Conservation (phyloP, 805 yeast species). For the Nakazawaea sp. region DNA sequence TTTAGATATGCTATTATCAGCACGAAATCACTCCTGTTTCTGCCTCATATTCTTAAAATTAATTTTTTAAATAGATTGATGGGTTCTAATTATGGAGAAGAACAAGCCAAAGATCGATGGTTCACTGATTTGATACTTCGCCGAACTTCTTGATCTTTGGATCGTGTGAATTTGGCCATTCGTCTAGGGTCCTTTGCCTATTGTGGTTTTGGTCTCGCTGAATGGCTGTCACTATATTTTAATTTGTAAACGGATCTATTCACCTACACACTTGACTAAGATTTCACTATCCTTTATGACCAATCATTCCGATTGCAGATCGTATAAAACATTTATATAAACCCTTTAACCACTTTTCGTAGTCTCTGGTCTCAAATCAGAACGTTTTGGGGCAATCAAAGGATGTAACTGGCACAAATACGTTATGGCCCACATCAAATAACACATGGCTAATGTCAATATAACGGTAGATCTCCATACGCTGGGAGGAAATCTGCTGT, state of each 20-base stretch:
- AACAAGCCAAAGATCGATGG: constrained; percentile 36
- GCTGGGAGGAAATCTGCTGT: constrained; percentile 18
- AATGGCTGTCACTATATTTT: constrained; percentile 7
- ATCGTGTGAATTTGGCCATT: constrained; percentile 35
- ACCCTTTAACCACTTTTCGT: too few species aligned
- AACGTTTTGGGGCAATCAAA: constrained; percentile 81
- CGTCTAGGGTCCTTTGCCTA: background rate
- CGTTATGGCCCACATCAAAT: constrained; percentile 89
- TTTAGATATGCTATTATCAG: too few species aligned
- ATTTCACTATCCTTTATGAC: too few species aligned
- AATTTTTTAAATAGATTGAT: constrained; percentile 41
- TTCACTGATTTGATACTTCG: constrained; percentile 43
- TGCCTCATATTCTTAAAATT: constrained; percentile 45
- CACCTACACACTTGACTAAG: too few species aligned
- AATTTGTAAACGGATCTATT: background rate
- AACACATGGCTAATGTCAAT: constrained; percentile 69
- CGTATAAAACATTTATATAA: too few species aligned
- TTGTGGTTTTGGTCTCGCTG: background rate
- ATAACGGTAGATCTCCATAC: constrained; percentile 71
- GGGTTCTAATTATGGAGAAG: constrained; percentile 63
- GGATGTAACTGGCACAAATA: constrained; percentile 87
- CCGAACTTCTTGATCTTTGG: constrained; percentile 29
- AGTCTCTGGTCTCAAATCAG: constrained; percentile 74
- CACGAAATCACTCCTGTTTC: constrained; percentile 58
- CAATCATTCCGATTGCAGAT: too few species aligned